These are phyloP conservation scores for Amylocarpus encephaloides DNA, from an alignment of 2,329 filamentous ascomycete species.

Conservation along the genomic window DNA sequence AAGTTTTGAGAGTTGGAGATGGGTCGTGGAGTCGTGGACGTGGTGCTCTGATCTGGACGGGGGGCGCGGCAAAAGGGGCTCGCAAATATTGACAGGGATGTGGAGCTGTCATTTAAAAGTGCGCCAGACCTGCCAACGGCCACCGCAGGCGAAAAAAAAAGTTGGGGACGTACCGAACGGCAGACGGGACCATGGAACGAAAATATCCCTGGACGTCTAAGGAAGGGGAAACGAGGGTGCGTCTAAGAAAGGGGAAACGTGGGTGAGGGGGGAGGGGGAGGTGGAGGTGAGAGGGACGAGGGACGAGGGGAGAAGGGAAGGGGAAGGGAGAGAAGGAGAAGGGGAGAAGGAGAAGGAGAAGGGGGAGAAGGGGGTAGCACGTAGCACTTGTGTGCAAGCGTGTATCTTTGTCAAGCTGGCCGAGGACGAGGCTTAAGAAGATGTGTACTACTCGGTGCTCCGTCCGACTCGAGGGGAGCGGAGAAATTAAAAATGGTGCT, in stretches of 20 bases:
- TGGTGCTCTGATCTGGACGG: background rate
- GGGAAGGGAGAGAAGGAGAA: background rate
- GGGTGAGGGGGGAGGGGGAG: background rate
- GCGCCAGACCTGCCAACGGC: slow-evolving; percentile 2
- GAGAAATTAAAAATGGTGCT: too few species aligned
- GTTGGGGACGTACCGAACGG: background rate
- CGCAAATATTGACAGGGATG: slow-evolving; percentile 23
- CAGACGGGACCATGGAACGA: slow-evolving; percentile 12
- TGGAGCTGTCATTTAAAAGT: slow-evolving; percentile 24
- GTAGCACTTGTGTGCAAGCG: background rate
- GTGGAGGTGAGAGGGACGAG: too few species aligned
- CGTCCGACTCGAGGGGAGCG: too few species aligned
- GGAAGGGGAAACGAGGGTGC: background rate
- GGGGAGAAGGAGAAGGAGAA: background rate
- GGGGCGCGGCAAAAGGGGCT: slow-evolving; percentile 24
- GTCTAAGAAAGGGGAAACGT: background rate
- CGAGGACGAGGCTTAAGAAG: too few species aligned
- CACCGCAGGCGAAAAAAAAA: background rate
- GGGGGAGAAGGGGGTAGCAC: background rate
- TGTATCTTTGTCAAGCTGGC: too few species aligned
- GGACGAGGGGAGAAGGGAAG: too few species aligned
- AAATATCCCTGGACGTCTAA: background rate
- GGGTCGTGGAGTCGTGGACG: too few species aligned
- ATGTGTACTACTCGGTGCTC: too few species aligned
- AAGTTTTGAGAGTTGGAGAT: slow-evolving; percentile 18